phyloP scores from a whole-genome alignment of 805 yeast genomes.

The Zygoascus biomembranicola region DNA sequence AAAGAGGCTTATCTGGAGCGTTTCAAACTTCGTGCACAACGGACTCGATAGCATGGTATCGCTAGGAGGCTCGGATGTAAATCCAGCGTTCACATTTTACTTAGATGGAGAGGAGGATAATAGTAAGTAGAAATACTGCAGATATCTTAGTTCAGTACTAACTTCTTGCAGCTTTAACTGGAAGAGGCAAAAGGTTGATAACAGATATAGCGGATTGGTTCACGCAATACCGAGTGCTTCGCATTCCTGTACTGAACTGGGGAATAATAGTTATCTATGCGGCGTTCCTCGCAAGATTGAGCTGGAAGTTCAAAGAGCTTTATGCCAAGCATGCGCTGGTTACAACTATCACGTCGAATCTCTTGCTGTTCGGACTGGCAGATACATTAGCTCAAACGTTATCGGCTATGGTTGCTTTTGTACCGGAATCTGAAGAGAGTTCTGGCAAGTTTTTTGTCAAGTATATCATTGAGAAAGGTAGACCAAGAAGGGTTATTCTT shows the following conservation, averaged over 20 bases:
- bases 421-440: slow-evolving; percentile 14
- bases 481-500: slow-evolving; percentile 24
- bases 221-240: slow-evolving; percentile 20
- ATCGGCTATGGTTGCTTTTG: slow-evolving; percentile 29
- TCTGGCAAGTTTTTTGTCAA: slow-evolving; percentile 13
- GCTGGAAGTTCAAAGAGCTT: slow-evolving; percentile 23
- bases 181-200: neutral
- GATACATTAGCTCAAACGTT: slow-evolving; percentile 83
- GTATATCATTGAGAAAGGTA: slow-evolving; percentile 27
- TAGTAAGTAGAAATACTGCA: neutral
- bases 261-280: slow-evolving; percentile 25
- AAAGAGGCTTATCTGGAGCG: no score
- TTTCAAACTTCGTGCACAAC: no score
- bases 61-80: neutral
- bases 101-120: neutral
- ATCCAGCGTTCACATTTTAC: slow-evolving; percentile 2
- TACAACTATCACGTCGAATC: slow-evolving; percentile 76
- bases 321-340: slow-evolving; percentile 59
- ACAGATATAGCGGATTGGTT: slow-evolving; percentile 17
- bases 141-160: neutral
- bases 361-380: slow-evolving; percentile 80
- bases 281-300: slow-evolving; percentile 25
- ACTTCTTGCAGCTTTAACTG: neutral
- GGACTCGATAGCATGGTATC: neutral
- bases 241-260: slow-evolving; percentile 30